These are phyloP conservation scores for Coprinopsis sp. DNA, from an alignment of 768 basidiomycete species.

Conservation along the genomic window DNA sequence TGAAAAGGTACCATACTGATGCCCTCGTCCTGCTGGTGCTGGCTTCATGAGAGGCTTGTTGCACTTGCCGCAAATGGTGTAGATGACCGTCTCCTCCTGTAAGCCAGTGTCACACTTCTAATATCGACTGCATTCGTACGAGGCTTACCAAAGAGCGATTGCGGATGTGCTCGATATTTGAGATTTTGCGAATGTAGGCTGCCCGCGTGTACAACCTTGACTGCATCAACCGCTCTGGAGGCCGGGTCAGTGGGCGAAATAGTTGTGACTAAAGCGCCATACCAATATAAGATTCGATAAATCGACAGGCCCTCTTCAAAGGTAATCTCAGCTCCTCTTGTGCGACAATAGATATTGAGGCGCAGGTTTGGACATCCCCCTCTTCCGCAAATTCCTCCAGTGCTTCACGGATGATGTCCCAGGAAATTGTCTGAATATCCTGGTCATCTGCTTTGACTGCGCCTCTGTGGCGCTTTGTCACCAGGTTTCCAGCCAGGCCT, in stretches of 20 bases:
- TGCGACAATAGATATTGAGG: conserved; percentile 63
- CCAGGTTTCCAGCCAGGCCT: conserved; percentile 6
- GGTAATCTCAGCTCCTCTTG: conserved; percentile 51
- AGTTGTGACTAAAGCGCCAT: conserved; percentile 13
- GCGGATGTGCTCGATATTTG: conserved; percentile 45
- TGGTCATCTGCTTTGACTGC: conserved; percentile 47
- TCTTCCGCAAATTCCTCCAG: conserved; percentile 61
- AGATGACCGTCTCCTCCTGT: conserved; percentile 70
- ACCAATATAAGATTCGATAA: conserved; percentile 77
- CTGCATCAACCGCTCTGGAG: conserved; percentile 57
- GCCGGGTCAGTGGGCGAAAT: not conserved
- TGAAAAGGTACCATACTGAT: conserved; percentile 41
- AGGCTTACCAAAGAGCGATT: conserved; percentile 47
- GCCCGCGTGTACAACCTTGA: conserved; percentile 60
- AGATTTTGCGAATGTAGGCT: conserved; percentile 72
- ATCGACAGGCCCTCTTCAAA: conserved; percentile 38
- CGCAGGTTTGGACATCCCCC: conserved; percentile 80
- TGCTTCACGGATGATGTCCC: conserved; percentile 49
- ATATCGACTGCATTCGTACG: not conserved
- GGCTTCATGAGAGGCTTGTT: conserved; percentile 53
- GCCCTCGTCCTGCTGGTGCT: conserved; percentile 23
- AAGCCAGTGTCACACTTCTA: not conserved
- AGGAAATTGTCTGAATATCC: conserved; percentile 48
- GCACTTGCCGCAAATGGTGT: conserved; percentile 67
- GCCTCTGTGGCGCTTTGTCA: conserved; percentile 35